phyloP scores from a whole-genome alignment of 495 filamentous ascomycete species.

The Penicillium roqueforti region DNA sequence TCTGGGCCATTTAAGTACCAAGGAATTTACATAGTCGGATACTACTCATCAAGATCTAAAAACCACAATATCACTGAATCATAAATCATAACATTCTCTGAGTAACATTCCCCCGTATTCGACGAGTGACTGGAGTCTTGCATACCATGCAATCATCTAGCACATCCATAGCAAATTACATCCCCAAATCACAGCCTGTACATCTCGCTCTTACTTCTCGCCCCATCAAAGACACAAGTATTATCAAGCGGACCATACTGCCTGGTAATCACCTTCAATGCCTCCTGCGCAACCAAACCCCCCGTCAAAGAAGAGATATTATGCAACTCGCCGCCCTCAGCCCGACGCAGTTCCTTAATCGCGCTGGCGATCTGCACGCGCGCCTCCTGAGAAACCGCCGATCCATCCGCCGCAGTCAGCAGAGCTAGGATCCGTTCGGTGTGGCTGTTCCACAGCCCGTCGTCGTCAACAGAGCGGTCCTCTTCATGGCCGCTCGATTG shows the following conservation, averaged over 20 bases:
- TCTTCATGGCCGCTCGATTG: conserved; percentile 21
- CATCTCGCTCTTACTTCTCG: conserved; percentile 72
- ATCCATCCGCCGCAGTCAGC: conserved; percentile 47
- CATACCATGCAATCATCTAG: neutral
- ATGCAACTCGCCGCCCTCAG: conserved; percentile 84
- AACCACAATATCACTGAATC: neutral
- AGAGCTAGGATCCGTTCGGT: conserved; percentile 40
- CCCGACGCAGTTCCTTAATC: conserved; percentile 65
- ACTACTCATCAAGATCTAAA: neutral
- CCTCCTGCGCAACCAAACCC: conserved; percentile 91
- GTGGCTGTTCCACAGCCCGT: conserved; percentile 36
- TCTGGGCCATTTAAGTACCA: neutral
- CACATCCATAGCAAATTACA: neutral
- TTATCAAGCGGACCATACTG: conserved; percentile 97
- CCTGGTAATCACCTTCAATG: conserved; percentile 91
- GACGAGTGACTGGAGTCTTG: neutral
- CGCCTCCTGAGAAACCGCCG: conserved; percentile 34
- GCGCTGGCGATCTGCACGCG: conserved; percentile 47
- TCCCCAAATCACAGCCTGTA: conserved; percentile 31
- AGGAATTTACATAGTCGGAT: neutral
- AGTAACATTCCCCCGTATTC: neutral
- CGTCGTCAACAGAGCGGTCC: conserved; percentile 31
- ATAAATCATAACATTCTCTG: conserved; percentile 1
- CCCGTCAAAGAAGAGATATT: conserved; percentile 89
- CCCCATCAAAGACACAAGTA: conserved; percentile 89